These are phyloP conservation scores for Tilletia indica DNA, from an alignment of 1,284 basidiomycete species.

Conservation along the genomic window DNA sequence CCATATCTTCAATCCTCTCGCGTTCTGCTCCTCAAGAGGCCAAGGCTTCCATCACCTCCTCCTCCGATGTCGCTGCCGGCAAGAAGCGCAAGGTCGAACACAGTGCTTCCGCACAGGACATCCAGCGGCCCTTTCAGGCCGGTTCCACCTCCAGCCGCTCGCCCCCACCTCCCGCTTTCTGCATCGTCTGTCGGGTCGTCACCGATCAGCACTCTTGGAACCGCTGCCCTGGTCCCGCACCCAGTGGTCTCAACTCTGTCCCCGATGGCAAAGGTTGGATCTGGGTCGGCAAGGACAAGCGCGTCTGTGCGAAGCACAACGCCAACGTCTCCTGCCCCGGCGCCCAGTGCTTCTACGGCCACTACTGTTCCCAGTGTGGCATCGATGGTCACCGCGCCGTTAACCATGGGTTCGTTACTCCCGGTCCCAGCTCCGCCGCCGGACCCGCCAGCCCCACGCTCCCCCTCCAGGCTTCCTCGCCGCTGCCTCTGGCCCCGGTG, in stretches of 20 bases:
- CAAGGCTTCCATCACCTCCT: neutral
- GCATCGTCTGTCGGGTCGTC: neutral
- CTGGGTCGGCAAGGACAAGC: neutral
- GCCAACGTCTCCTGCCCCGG: neutral
- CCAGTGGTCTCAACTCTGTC: neutral
- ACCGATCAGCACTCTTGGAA: neutral
- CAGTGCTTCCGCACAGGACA: neutral
- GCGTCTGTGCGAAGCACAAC: neutral
- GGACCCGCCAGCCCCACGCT: neutral
- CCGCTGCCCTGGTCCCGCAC: neutral
- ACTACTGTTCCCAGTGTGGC: slow-evolving; percentile 1
- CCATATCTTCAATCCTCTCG: too few relatives aligned
- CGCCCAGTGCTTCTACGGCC: neutral
- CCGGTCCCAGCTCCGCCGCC: neutral
- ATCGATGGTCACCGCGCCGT: neutral
- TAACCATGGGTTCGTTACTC: neutral
- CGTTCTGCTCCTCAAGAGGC: too few relatives aligned
- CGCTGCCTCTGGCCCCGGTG: too few relatives aligned
- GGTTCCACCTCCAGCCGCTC: neutral
- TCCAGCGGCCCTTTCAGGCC: neutral
- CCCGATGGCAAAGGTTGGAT: neutral
- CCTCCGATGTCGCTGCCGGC: neutral
- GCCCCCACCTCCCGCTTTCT: neutral
- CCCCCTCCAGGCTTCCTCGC: neutral
- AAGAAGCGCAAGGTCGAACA: neutral